Conservation (phyloP, 768 basidiomycete species). For the Phaffia tasmanica region DNA sequence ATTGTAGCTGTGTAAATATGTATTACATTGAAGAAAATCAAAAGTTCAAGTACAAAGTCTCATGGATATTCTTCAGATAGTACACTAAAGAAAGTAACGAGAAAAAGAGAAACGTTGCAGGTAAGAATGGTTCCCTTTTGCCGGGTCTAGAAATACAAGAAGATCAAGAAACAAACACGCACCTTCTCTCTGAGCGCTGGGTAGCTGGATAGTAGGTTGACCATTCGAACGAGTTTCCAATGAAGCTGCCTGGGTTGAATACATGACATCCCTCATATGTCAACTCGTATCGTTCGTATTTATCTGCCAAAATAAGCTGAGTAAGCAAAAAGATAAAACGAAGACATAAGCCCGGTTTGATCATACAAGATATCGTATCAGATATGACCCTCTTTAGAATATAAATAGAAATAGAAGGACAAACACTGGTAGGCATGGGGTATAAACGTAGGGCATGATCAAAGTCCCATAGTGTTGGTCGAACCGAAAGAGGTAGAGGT, state of each 20-base stretch:
- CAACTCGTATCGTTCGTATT: slow-evolving; percentile 87
- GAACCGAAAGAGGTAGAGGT: slow-evolving; percentile 69
- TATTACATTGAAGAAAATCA: no score
- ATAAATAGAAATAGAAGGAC: slow-evolving; percentile 32
- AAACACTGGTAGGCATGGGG: slow-evolving; percentile 80
- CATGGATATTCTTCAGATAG: no score
- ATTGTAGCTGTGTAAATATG: no score
- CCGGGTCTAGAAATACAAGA: no score
- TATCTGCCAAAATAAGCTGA: slow-evolving; percentile 86
- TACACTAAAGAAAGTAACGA: no score
- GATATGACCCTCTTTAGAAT: neutral
- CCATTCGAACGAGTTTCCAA: slow-evolving; percentile 70
- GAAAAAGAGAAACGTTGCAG: no score
- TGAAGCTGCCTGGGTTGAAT: slow-evolving; percentile 91
- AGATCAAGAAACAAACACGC: neutral
- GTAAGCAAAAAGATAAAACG: neutral
- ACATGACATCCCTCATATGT: slow-evolving; percentile 98
- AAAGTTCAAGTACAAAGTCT: no score
- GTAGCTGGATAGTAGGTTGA: slow-evolving; percentile 82
- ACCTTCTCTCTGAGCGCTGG: slow-evolving; percentile 48
- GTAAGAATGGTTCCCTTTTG: no score
- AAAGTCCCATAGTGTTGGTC: slow-evolving; percentile 77
- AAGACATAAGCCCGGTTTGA: no score
- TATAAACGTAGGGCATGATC: slow-evolving; percentile 88
- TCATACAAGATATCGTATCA: neutral